Percentiles rank a stretch among this genome's conserved stretches.
phyloP scores from a whole-genome alignment of 192 early-diverging fungal species.

The Obelidium mucronatum region DNA sequence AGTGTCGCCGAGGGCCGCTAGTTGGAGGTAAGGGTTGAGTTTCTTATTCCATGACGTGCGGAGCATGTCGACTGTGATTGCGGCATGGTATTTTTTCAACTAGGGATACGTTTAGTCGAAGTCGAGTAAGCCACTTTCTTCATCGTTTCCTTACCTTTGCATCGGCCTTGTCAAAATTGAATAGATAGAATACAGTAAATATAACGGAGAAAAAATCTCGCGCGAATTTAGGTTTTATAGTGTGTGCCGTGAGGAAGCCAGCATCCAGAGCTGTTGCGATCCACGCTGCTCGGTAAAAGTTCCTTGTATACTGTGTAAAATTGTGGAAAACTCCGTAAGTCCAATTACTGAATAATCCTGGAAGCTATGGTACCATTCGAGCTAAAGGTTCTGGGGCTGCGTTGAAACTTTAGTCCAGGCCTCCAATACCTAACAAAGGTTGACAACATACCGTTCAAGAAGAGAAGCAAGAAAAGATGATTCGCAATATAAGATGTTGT shows the following conservation, averaged over 20 bases:
- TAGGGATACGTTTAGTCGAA: slow-evolving; percentile 24
- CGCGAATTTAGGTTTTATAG: slow-evolving; percentile 73
- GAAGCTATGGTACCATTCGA: no score
- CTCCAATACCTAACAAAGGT: no score
- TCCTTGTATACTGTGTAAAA: slow-evolving; percentile 91
- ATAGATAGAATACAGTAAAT: slow-evolving; percentile 83
- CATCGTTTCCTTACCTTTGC: no score
- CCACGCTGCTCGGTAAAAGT: slow-evolving; percentile 91
- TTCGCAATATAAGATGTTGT: slow-evolving; percentile 69
- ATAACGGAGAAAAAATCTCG: slow-evolving; percentile 79
- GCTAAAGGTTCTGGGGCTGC: slow-evolving; percentile 82
- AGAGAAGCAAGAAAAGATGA: slow-evolving; percentile 74
- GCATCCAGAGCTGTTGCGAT: slow-evolving; percentile 91
- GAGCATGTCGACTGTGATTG: slow-evolving; percentile 85
- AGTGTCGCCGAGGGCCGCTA: slow-evolving; percentile 52
- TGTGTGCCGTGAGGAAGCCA: slow-evolving; percentile 91
- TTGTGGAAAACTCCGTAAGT: no score
- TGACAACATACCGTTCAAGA: slow-evolving; percentile 63
- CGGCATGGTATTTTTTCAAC: slow-evolving; percentile 75
- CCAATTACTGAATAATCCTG: no score
- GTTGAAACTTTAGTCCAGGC: slow-evolving; percentile 3
- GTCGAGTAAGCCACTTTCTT: background rate
- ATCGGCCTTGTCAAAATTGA: slow-evolving; percentile 83
- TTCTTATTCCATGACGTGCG: slow-evolving; percentile 87
- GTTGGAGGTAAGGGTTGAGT: slow-evolving; percentile 71